Base-by-base conservation (phyloP, 1,139 yeast species). In the Yamadazyma epiphylla region DNA sequence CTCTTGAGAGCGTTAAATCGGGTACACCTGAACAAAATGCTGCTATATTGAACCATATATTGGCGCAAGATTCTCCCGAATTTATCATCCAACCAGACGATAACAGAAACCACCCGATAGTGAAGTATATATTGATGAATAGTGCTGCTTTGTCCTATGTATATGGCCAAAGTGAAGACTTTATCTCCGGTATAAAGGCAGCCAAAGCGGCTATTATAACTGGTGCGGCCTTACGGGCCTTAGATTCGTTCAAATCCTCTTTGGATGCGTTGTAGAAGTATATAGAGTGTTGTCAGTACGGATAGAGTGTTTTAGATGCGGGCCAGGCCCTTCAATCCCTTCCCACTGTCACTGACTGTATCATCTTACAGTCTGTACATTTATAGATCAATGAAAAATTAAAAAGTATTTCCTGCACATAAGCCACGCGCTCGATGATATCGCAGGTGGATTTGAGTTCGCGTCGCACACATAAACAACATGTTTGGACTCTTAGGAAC, bases 11-110 rank as follows among this genome's bases (percentile, higher is more conserved):
- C 3, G 96, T 94, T 13, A 70, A 71, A 30, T 84, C 95, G 1
- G 94, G 95, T 4, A 84, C 96, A 0, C 95, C 98, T 0, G 68
- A 66, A 22, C 85, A 86, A 48, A 91, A 91, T 53, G 96, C 98
- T 0, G 59, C 51, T 4, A 50, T 74, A 1, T 70, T 91, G 35
- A 57, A 58, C 33, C 72, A 74, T 34, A 71, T 87, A 12, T 64
- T 85, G 32, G 56, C 64, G 22, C 82, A 78, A 35, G 73, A 75
- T 65, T 30, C 61, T 5, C 47, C 62, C 3, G 61, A 71, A 29
- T 70, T 68, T 46, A 49, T 51, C 28, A 45, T 66, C 15, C 46
- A 57, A 4, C 43, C 36, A 2, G 38, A 36, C 4, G 51, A 44
- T 13, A 49, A 51, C 22, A 52, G 55, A 4, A 64, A 64, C 39